Base-by-base conservation (phyloP, 2,329 filamentous ascomycete genomes). In the Diaporthe destruens region DNA sequence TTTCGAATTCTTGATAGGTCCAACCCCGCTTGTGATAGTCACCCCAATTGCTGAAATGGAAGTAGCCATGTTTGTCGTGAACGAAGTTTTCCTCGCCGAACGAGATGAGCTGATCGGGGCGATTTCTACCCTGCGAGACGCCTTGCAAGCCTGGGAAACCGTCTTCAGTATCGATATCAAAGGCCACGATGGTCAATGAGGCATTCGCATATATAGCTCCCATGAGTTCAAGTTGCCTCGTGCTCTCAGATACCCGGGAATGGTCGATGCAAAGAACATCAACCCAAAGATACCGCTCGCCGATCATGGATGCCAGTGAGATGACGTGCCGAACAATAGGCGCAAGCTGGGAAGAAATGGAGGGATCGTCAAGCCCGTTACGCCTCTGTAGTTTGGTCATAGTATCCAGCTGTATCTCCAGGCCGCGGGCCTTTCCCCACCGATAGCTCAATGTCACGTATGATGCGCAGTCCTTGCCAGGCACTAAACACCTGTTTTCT, bases 1-100 rank as follows among this genome's bases (percentile, higher is more conserved):
- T 59, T n/a, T 25, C 42, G 56, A 59, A 59, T 14, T 59, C 56
- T 18, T 59, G 56, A 18, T 59, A 18, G 0, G 56, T 59, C 56
- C 56, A 25, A 1, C 56, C 36, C 18, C 56, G 56, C 18, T 56
- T n/a, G 56, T 59, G 56, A 5, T 59, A 59, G 18, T 23, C 34
- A 1, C 34, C 55, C 20, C n/a, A 23, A 8, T 11, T 23, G 55
- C 55, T 59, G 12, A 25, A 23, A 0, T 59, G n/a, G 9, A 39
- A 25, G 18, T 7, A n/a, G 7, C 16, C 6, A 6, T 8, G 34
- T 16, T 42, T 42, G 20, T 59, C 20, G 11, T 39, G 20, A 1
- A 59, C 39, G 14, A 59, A 18, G 11, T 9, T 2, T 42, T 59
- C 55, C 18, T 59, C 56, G 5, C 56, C 34, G 18, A 61, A 61